Evolutionary conservation across 371 early-diverging fungal species (phyloP).

Genomic region (Quaeritorhiza haematococci): DNA sequence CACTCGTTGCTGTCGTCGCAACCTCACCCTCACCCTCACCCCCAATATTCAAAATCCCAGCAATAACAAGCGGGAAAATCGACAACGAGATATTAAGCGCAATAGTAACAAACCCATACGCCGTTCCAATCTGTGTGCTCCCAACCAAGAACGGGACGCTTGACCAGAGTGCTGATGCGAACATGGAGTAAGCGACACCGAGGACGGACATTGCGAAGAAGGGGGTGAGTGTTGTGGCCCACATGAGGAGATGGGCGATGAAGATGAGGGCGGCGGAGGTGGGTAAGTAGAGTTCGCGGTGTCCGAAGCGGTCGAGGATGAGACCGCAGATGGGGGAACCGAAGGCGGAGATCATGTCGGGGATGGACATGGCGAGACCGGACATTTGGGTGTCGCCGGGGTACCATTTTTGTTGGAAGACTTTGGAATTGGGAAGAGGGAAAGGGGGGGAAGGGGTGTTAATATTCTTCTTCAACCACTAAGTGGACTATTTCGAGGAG

Average conservation of each 20-base stretch:
- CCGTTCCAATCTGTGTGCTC: slow-evolving; percentile 35
- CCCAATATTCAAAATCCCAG: slow-evolving; percentile 20
- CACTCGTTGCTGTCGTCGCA: too few species aligned
- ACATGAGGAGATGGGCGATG: slow-evolving; percentile 37
- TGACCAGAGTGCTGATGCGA: slow-evolving; percentile 54
- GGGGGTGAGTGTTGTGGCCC: slow-evolving; percentile 37
- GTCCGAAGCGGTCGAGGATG: slow-evolving; percentile 46
- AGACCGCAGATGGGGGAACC: slow-evolving; percentile 53
- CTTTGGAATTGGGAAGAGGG: too few species aligned
- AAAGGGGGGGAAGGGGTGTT: slow-evolving; percentile 21
- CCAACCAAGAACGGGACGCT: slow-evolving; percentile 52
- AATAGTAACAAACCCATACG: slow-evolving; percentile 34
- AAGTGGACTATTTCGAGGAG: too few species aligned
- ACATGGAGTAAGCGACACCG: slow-evolving; percentile 50
- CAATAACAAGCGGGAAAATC: slow-evolving; percentile 46
- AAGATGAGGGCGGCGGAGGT: slow-evolving; percentile 41
- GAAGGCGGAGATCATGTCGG: slow-evolving; percentile 51
- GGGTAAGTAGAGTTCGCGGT: slow-evolving; percentile 41
- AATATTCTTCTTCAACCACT: too few species aligned
- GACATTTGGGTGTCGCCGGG: slow-evolving; percentile 37
- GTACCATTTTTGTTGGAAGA: slow-evolving; percentile 52
- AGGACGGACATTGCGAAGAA: slow-evolving; percentile 40
- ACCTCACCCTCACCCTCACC: too few species aligned
- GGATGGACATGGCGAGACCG: slow-evolving; percentile 53
- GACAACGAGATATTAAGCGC: slow-evolving; percentile 45